Evolutionary conservation across 2,329 filamentous ascomycete species (phyloP), one percentile per base, ranked within the genome.

Genomic region (Aspergillus felis): DNA sequence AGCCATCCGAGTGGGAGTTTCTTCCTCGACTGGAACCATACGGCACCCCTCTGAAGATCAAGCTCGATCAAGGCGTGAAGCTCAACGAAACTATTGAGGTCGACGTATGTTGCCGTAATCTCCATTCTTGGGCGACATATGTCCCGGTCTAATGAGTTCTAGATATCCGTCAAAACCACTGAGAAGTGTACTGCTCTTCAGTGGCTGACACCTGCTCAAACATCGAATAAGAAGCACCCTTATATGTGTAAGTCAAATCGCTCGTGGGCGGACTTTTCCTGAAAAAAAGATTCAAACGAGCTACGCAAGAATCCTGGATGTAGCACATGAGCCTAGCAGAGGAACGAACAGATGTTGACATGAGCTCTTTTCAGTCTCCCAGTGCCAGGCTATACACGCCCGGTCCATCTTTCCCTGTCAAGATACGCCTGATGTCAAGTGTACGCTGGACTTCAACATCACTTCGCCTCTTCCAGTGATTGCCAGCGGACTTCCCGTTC

Each of bases 401-500:
- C 87, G 94, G 59, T 96, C 92, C 50, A 84, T 97, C 60, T 96
- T 97, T 74, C 94, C 94, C 6, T 97, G 93, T 76, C 93, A 97
- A 78, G 94, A 99, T 71, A 97, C 94, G 0, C 94, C 94, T 3
- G 93, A 97, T 72, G 90, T 97, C 68, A 99, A 99, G 80, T 92
- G 90, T n/a, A 95, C 92, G 1, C 92, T 92, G 76, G 87, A 87
- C 61, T 97, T 97, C 79, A 89, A 88, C 68, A 88, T 99, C 69
- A 87, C 87, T 27, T 97, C 92, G 25, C 86, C 89, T 4, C 83
- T 96, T 14, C 91, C 92, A 0, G 92, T 97, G n/a, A 85, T 97
- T 56, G 92, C 93, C 32, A 96, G 91, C 68, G 94, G 94, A 55
- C 82, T 97, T 20, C 81, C 83, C 0, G 74, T 81, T 28, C 79